Evolutionary conservation across 495 filamentous ascomycete genomes (phyloP).

Genomic region (Podospora comata): DNA sequence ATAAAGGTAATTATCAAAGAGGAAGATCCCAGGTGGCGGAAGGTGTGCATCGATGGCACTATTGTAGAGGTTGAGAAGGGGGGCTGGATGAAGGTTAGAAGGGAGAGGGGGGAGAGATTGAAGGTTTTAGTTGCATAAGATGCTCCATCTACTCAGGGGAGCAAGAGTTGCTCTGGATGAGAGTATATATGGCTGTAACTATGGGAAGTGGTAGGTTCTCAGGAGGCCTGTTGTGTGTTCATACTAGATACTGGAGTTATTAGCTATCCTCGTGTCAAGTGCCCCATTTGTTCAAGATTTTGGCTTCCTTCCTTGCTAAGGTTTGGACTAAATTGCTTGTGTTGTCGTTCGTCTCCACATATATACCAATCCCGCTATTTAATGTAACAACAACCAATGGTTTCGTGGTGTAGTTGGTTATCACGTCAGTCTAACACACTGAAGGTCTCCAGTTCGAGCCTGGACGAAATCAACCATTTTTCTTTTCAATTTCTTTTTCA

Average conservation of each 20-base stretch:
- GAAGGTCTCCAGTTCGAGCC: constrained; percentile 25
- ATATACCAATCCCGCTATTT: neutral
- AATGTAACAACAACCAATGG: neutral
- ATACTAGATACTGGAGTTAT: too few species aligned
- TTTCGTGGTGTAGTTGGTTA: constrained; percentile 24
- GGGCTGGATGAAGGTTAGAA: constrained; percentile 65
- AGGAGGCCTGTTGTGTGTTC: too few species aligned
- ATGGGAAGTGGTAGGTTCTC: too few species aligned
- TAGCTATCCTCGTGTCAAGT: too few species aligned
- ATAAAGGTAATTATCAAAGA: constrained; percentile 65
- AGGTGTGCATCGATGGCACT: constrained; percentile 85
- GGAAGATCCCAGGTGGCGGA: constrained; percentile 65
- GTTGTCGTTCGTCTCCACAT: neutral
- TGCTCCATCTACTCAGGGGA: neutral
- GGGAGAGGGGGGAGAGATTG: constrained; percentile 30
- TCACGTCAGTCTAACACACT: constrained; percentile 23
- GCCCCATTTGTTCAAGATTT: too few species aligned
- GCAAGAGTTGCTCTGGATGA: neutral
- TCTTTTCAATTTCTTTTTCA: neutral
- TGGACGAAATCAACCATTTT: constrained; percentile 19
- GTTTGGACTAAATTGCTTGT: too few species aligned
- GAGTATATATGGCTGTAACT: too few species aligned
- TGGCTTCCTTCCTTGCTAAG: too few species aligned
- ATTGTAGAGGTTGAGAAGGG: constrained; percentile 67
- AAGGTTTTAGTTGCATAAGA: constrained; percentile 36